phyloP scores from a whole-genome alignment of 2,329 filamentous ascomycete genomes.

The Stromatinia cepivora region DNA sequence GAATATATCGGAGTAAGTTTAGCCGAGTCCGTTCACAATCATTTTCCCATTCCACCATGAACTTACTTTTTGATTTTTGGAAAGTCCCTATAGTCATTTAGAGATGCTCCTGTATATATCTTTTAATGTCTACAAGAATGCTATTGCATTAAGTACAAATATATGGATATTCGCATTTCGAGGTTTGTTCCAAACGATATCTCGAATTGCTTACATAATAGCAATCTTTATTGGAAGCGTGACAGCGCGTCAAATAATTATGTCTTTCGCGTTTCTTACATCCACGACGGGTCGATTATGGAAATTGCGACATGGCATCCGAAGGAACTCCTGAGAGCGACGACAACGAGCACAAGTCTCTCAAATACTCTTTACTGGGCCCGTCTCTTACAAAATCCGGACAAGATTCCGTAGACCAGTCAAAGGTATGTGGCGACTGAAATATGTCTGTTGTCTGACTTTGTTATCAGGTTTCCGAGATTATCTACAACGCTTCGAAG shows the following conservation, averaged over 20 bases:
- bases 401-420: slow-evolving; percentile 89
- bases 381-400: slow-evolving; percentile 92
- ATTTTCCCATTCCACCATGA: background rate
- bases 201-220: slow-evolving; percentile 7
- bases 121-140: background rate
- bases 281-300: background rate
- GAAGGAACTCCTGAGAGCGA: slow-evolving; percentile 1
- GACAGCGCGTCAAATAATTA: slow-evolving; percentile 16
- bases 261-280: slow-evolving; percentile 10
- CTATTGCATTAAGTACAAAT: background rate
- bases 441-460: slow-evolving; percentile 22
- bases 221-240: background rate
- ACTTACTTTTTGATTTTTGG: background rate
- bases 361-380: slow-evolving; percentile 88
- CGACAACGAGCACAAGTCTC: slow-evolving; percentile 53
- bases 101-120: background rate
- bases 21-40: slow-evolving; percentile 14
- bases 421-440: slow-evolving; percentile 56
- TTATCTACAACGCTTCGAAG: slow-evolving; percentile 96
- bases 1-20: slow-evolving; percentile 15
- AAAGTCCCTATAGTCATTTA: background rate
- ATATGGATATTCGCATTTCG: background rate
- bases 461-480: slow-evolving; percentile 71
- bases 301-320: slow-evolving; percentile 18
- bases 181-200: background rate